Evolutionary conservation across 495 filamentous ascomycete genomes (phyloP).

Genomic region (Ramalina intermedia): DNA sequence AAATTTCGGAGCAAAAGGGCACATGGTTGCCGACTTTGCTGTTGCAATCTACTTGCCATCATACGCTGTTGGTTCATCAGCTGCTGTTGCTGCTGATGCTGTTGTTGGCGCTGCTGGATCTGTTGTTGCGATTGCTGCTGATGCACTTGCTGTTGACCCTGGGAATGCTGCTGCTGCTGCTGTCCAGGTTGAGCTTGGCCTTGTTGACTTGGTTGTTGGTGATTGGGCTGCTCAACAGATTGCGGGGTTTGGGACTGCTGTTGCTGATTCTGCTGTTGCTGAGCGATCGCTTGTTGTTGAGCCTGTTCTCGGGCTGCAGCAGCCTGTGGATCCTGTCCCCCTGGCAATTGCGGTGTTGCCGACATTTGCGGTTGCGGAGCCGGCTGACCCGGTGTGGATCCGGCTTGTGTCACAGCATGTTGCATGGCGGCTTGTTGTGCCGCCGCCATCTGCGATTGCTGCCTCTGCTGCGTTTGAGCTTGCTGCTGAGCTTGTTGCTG

Average conservation of each 20-base stretch:
- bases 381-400: constrained; percentile 21
- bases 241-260: constrained; percentile 15
- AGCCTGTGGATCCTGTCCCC: constrained; percentile 9
- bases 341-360: constrained; percentile 11
- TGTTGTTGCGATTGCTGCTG: constrained; percentile 20
- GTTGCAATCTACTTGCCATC: not conserved
- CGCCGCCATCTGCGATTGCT: constrained; percentile 36
- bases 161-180: constrained; percentile 22
- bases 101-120: constrained; percentile 22
- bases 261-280: constrained; percentile 14
- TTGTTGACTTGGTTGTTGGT: constrained; percentile 11
- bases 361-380: constrained; percentile 13
- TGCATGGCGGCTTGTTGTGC: constrained; percentile 21
- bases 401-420: constrained; percentile 20
- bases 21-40: constrained; percentile 33
- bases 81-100: constrained; percentile 25
- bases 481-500: constrained; percentile 27
- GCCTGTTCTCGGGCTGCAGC: constrained; percentile 21
- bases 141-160: constrained; percentile 28
- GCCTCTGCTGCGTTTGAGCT: constrained; percentile 32
- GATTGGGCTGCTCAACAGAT: constrained; percentile 2
- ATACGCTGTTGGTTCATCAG: constrained; percentile 26
- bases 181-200: constrained; percentile 17
- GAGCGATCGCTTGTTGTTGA: constrained; percentile 25
- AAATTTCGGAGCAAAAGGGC: constrained; percentile 54